Evolutionary conservation across 2,329 filamentous ascomycete genomes (phyloP).

Genomic region (Trichophyton rubrum): DNA sequence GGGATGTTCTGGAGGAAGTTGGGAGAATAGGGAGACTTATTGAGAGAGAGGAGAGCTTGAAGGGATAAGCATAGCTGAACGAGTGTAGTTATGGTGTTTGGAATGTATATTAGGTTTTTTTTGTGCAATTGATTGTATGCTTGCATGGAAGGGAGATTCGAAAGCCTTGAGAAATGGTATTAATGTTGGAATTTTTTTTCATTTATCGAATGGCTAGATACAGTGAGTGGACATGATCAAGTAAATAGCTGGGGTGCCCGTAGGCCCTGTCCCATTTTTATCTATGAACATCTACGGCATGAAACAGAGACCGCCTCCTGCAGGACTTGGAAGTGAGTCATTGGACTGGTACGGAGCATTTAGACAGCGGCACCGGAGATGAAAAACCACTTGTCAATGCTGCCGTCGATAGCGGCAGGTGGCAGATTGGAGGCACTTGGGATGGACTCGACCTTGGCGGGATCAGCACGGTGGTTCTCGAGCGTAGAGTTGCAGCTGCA

Average conservation of each 20-base stretch:
- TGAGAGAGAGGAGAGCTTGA: constrained; percentile 70
- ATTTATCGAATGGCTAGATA: neutral
- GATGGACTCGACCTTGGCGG: constrained; percentile 56
- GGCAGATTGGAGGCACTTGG: constrained; percentile 66
- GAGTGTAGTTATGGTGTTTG: neutral
- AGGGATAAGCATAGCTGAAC: constrained; percentile 25
- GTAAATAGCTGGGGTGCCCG: neutral
- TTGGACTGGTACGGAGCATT: constrained; percentile 13
- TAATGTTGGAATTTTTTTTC: neutral
- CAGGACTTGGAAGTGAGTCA: neutral
- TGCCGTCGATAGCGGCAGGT: constrained; percentile 82
- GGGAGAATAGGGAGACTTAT: constrained; percentile 76
- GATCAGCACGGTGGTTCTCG: constrained; percentile 55
- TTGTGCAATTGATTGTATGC: neutral
- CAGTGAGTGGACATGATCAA: neutral
- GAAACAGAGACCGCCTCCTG: neutral
- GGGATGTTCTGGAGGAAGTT: constrained; percentile 75
- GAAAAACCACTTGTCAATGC: constrained; percentile 99
- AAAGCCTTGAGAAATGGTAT: neutral
- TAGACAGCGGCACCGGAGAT: constrained; percentile 91
- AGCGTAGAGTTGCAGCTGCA: constrained; percentile 68
- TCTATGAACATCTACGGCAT: neutral
- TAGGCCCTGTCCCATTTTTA: neutral
- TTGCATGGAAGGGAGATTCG: neutral
- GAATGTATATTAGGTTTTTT: neutral